Conservation (phyloP, 78 protist species). For the Protostelium mycophagum region DNA sequence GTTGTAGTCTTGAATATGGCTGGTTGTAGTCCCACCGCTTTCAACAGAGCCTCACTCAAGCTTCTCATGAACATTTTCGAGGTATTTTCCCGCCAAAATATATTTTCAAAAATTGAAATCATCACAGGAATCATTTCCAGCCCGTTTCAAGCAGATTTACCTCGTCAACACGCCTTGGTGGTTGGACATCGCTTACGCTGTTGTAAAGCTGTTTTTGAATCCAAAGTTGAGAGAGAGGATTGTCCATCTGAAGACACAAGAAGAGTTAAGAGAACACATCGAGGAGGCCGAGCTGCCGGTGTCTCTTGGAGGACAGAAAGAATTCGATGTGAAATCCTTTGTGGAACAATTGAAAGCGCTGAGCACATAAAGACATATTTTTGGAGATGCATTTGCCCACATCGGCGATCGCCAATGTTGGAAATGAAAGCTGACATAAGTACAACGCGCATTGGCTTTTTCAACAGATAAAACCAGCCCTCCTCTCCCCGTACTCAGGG, state of each 20-base stretch:
- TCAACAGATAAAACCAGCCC: too few species aligned
- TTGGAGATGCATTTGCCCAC: too few species aligned
- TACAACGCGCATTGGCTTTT: too few species aligned
- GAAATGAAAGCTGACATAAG: too few species aligned
- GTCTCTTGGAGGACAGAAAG: not conserved
- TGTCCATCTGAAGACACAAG: not conserved
- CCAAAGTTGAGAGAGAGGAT: not conserved
- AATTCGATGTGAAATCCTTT: not conserved
- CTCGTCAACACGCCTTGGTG: not conserved
- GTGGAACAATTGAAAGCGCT: not conserved
- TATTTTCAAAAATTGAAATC: not conserved
- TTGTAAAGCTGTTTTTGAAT: not conserved
- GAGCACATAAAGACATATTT: not conserved
- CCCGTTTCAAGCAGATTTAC: not conserved
- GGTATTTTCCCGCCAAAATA: not conserved
- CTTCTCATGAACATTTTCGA: not conserved
- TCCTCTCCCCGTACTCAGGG: too few species aligned
- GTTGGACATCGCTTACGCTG: not conserved
- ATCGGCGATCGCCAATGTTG: too few species aligned
- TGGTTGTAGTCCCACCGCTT: not conserved
- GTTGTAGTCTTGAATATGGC: not conserved
- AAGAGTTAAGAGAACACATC: not conserved
- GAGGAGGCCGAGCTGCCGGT: not conserved
- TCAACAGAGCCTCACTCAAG: not conserved
- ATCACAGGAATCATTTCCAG: not conserved